Percentiles rank a stretch among this genome's conserved stretches.
These are phyloP conservation scores for Mimosa bimucronata DNA, from an alignment of 306 rosid genomes.

Conservation along the genomic window DNA sequence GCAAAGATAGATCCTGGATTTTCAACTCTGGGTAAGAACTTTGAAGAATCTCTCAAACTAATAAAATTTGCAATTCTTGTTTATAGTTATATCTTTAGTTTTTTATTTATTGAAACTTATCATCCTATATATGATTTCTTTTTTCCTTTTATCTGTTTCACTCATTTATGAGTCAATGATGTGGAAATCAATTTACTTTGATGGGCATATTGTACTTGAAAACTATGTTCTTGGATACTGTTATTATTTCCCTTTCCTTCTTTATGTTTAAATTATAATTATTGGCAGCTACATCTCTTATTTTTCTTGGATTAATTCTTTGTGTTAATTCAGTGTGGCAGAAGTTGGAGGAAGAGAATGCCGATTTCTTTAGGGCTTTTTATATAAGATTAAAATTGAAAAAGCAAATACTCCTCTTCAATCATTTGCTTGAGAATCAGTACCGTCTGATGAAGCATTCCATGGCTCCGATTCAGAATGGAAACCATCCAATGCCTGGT, in stretches of 20 bases:
- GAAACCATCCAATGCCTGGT: conserved; percentile 96
- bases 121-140: conserved; percentile 23
- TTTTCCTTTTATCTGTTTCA: not conserved
- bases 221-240: not conserved
- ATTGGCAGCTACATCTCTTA: conserved; percentile 28
- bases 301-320: conserved; percentile 23
- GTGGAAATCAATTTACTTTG: conserved; percentile 28
- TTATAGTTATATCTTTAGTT: conserved; percentile 10
- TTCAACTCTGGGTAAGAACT: conserved; percentile 80
- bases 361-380: conserved; percentile 91
- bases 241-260: not conserved
- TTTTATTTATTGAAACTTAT: not conserved
- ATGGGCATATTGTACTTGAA: conserved; percentile 6
- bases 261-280: not conserved
- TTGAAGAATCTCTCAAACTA: conserved; percentile 25
- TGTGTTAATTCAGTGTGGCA: conserved; percentile 77
- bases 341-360: conserved; percentile 98
- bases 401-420: conserved; percentile 82
- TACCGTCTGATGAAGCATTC: conserved; percentile 76
- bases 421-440: conserved; percentile 88
- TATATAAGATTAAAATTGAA: conserved; percentile 88
- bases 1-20: conserved; percentile 99
- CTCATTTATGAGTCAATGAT: conserved; percentile 16
- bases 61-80: conserved; percentile 16
- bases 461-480: conserved; percentile 91